Evolutionary conservation across 2,329 filamentous ascomycete genomes (phyloP).

Genomic region (Zasmidium citrigriseum): DNA sequence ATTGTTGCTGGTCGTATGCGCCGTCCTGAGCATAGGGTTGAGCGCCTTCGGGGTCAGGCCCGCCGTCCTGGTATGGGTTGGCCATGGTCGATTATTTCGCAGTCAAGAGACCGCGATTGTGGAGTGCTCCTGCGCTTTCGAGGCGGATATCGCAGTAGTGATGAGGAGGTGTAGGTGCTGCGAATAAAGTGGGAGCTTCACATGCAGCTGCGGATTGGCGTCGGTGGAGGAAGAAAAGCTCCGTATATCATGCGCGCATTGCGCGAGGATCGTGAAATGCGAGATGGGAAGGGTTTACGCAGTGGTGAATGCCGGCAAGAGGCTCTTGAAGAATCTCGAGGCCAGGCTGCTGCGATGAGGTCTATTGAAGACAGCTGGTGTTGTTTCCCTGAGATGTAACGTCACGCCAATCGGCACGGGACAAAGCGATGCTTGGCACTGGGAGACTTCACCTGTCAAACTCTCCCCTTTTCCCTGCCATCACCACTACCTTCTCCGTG

Average conservation of each 20-base stretch:
- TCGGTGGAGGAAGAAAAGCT: neutral
- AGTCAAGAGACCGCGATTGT: neutral
- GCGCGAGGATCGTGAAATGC: neutral
- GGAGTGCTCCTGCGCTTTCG: neutral
- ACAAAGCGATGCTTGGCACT: neutral
- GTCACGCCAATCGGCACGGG: neutral
- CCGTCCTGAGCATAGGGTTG: conserved; percentile 23
- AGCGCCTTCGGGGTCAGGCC: conserved; percentile 17
- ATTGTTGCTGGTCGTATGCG: conserved; percentile 22
- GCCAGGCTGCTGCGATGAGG: neutral
- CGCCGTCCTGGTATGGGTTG: conserved; percentile 20
- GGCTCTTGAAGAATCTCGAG: neutral
- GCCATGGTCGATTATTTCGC: conserved; percentile 14
- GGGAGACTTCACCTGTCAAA: neutral
- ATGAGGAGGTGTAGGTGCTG: neutral
- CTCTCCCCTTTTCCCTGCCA: too few species aligned
- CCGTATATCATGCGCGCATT: neutral
- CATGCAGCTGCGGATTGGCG: conserved; percentile 1
- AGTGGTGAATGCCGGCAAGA: neutral
- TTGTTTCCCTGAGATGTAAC: neutral
- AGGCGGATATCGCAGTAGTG: neutral
- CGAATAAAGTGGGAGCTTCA: conserved; percentile 3
- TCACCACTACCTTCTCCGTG: neutral
- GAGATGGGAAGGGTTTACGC: neutral
- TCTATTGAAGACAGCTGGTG: neutral